Evolutionary conservation across 2,329 filamentous ascomycete species (phyloP).

Genomic region (Xylariaceae sp.): DNA sequence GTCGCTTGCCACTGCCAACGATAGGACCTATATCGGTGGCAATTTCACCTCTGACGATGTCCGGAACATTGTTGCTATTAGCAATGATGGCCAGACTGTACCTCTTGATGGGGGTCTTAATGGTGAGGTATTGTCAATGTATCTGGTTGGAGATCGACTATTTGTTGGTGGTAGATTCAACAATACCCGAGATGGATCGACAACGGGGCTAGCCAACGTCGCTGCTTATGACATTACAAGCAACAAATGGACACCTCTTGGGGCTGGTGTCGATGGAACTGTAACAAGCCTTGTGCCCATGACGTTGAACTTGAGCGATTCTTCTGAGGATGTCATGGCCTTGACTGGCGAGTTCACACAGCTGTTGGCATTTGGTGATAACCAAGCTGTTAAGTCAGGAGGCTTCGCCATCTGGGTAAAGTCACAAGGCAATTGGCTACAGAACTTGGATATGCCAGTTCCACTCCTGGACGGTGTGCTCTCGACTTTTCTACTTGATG

Average conservation of each 20-base stretch:
- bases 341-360: slow-evolving; percentile 79
- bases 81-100: slow-evolving; percentile 63
- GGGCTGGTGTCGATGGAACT: slow-evolving; percentile 80
- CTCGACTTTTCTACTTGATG: slow-evolving; percentile 66
- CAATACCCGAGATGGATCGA: slow-evolving; percentile 65
- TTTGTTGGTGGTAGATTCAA: slow-evolving; percentile 88
- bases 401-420: slow-evolving; percentile 94
- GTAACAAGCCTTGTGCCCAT: slow-evolving; percentile 77
- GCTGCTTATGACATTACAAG: slow-evolving; percentile 72
- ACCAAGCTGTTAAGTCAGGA: slow-evolving; percentile 61
- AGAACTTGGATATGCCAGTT: slow-evolving; percentile 69
- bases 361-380: slow-evolving; percentile 68
- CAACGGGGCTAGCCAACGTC: slow-evolving; percentile 70
- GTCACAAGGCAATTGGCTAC: slow-evolving; percentile 82
- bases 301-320: slow-evolving; percentile 73
- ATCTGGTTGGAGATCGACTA: slow-evolving; percentile 65
- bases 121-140: slow-evolving; percentile 72
- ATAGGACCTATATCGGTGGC: slow-evolving; percentile 76
- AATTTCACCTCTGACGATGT: slow-evolving; percentile 74
- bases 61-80: slow-evolving; percentile 77
- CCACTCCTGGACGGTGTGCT: slow-evolving; percentile 74
- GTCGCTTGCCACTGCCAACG: slow-evolving; percentile 65
- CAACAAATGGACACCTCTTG: slow-evolving; percentile 76
- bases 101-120: slow-evolving; percentile 76
- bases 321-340: slow-evolving; percentile 73